Evolutionary conservation across 2,329 filamentous ascomycete genomes (phyloP), one percentile per base, ranked within the genome.

Genomic region (Arthrinium puccinioides): DNA sequence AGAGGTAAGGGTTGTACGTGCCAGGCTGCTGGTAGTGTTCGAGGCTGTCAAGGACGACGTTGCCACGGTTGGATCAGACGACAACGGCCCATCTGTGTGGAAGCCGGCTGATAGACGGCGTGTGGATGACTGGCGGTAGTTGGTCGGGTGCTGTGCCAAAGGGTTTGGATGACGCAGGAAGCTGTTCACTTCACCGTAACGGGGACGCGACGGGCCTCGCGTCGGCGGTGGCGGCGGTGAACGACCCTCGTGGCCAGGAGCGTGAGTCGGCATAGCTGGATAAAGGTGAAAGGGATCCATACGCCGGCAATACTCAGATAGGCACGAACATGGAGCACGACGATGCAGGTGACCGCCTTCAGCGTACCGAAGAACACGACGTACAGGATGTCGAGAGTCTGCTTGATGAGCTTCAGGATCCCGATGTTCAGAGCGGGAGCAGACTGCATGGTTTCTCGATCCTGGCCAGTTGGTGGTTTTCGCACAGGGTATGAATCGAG

Each of bases 21-120:
- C 15, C 10, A n/a, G 26, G 15, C 19, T 35, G 5, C 29, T 33
- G 8, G 35, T 40, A 6, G 30, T 30, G 9, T 40, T 49, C 4
- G 49, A 46, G 23, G 45, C 46, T 6, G 44, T 48, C 16, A 51
- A 32, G 4, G 46, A 30, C 10, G 48, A 49, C 25, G 38, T 50
- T 10, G 48, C 48, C 14, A 43, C 49, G 4, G 45, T 53, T 2
- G 47, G 47, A 15, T 47, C 44, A 5, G 47, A 44, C 0, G 45
- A 47, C 3, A 40, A 28, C 10, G 48, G 49, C 6, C 43, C 46
- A 10, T 36, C 41, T 3, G 43, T 43, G 10, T 37, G 40, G 24
- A 50, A 52, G 24, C 49, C 43, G 4, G 52, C 49, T 4, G 53
- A 54, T 7, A 51, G 31, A 6, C 49, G 48, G 7, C 47, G 46